Conservation (phyloP, 352 stramenopile species). For the Thalassiosira mediterranea region DNA sequence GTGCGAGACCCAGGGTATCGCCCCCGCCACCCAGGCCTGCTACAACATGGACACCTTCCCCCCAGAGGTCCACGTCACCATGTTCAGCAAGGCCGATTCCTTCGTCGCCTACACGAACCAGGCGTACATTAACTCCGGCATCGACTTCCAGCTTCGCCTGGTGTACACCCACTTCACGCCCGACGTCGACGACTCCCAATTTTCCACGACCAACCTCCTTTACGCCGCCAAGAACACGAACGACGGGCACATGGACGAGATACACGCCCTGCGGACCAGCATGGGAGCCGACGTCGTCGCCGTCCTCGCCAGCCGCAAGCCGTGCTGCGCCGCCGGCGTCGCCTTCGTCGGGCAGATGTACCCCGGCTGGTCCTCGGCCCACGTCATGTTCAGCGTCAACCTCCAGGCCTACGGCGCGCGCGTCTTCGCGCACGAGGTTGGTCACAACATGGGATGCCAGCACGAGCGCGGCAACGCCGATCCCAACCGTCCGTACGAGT, state of each 20-base stretch:
- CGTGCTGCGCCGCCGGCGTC: constrained; percentile 23
- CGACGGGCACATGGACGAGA: constrained; percentile 43
- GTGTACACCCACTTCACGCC: constrained; percentile 17
- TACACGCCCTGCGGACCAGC: constrained; percentile 14
- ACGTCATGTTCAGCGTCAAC: constrained; percentile 23
- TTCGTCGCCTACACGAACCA: constrained; percentile 27
- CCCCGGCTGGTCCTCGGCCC: neutral
- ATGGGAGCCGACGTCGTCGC: constrained; percentile 39
- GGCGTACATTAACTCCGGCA: constrained; percentile 25
- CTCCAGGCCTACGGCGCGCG: constrained; percentile 1
- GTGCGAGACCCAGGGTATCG: constrained; percentile 10
- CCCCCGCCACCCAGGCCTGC: neutral
- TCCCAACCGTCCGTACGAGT: constrained; percentile 21
- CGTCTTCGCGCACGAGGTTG: constrained; percentile 13
- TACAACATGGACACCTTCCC: constrained; percentile 11
- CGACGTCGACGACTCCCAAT: neutral
- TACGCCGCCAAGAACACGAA: neutral
- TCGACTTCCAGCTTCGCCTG: constrained; percentile 30
- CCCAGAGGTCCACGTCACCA: constrained; percentile 15
- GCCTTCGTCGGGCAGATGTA: constrained; percentile 20
- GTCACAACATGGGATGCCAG: constrained; percentile 36
- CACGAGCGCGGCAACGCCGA: constrained; percentile 28
- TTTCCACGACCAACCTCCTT: neutral
- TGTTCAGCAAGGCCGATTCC: constrained; percentile 12
- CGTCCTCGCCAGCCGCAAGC: constrained; percentile 13